phyloP scores from a whole-genome alignment of 176 grass and related monocot genomes.

The Triticum turgidum region DNA sequence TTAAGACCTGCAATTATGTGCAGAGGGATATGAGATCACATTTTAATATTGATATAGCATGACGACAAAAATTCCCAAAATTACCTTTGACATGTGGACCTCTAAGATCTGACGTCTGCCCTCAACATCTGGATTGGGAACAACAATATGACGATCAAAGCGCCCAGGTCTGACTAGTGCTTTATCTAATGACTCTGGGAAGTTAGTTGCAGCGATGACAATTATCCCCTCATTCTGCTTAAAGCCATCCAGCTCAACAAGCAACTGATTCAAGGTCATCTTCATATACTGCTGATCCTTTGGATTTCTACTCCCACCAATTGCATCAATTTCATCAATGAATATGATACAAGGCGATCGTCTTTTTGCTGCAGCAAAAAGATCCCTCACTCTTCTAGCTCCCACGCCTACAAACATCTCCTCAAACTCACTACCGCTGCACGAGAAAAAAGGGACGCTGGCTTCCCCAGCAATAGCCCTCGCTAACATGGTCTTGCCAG shows the following conservation, averaged over 20 bases:
- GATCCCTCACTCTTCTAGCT: conserved; percentile 87
- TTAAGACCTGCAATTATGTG: conserved; percentile 59
- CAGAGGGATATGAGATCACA: conserved; percentile 20
- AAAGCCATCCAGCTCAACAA: conserved; percentile 97
- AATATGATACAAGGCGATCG: conserved; percentile 95
- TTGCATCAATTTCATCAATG: conserved; percentile 99
- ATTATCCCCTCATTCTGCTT: conserved; percentile 99
- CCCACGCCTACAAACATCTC: conserved; percentile 99
- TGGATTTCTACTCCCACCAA: conserved; percentile 96
- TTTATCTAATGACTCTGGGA: conserved; percentile 94
- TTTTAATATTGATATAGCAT: conserved; percentile 31
- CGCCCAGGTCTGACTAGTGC: conserved; percentile 97
- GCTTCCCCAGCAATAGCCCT: conserved; percentile 99
- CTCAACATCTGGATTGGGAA: conserved; percentile 98
- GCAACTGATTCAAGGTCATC: conserved; percentile 98
- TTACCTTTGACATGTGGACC: conserved; percentile 93
- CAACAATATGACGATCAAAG: conserved; percentile 94
- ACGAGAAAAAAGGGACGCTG: conserved; percentile 96
- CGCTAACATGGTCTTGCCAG: conserved; percentile 97
- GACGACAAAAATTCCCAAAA: neutral
- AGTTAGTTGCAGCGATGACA: conserved; percentile 96
- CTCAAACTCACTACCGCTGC: conserved; percentile 98
- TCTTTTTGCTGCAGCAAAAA: conserved; percentile 92
- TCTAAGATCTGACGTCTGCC: conserved; percentile 92
- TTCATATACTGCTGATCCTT: conserved; percentile 99